Conservation (phyloP, 2,329 filamentous ascomycete genomes). For the Neopestalotiopsis clavispora region DNA sequence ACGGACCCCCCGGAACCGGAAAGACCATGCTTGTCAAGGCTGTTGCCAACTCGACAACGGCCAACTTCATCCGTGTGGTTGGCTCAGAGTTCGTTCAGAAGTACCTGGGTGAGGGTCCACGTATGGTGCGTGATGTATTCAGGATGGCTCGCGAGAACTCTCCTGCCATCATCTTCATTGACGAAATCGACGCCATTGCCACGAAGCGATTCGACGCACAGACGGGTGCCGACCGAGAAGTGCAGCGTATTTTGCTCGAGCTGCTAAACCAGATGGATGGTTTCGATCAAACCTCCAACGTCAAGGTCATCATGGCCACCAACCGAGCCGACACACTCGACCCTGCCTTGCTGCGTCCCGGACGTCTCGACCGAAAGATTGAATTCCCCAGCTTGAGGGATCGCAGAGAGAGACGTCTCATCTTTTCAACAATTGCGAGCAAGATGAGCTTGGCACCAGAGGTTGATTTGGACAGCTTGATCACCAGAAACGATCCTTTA, state of each 20-base stretch:
- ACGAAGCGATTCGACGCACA: constrained; percentile 99
- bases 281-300: constrained; percentile 98
- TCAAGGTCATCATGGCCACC: constrained; percentile 99
- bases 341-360: constrained; percentile 90
- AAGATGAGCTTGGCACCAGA: constrained; percentile 98
- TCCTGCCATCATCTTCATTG: constrained; percentile 98
- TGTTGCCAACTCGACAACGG: constrained; percentile 96
- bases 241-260: constrained; percentile 97
- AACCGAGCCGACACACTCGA: constrained; percentile 98
- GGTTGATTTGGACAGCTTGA: constrained; percentile 93
- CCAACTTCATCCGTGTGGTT: constrained; percentile 97
- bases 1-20: constrained; percentile 89
- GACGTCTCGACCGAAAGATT: constrained; percentile 96
- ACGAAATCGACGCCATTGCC: constrained; percentile 98
- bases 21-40: constrained; percentile 96
- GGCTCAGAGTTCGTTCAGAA: constrained; percentile 99
- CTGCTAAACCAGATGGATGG: constrained; percentile 99
- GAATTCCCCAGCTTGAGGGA: constrained; percentile 97
- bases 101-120: constrained; percentile 94
- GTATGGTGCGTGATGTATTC: constrained; percentile 99
- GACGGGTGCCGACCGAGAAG: constrained; percentile 95
- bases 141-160: constrained; percentile 98
- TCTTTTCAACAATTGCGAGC: constrained; percentile 94
- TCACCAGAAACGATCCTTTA: constrained; percentile 94
- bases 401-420: constrained; percentile 90